These are phyloP conservation scores for Wickerhamomyces bovis DNA, from an alignment of 805 yeast genomes.

Conservation along the genomic window DNA sequence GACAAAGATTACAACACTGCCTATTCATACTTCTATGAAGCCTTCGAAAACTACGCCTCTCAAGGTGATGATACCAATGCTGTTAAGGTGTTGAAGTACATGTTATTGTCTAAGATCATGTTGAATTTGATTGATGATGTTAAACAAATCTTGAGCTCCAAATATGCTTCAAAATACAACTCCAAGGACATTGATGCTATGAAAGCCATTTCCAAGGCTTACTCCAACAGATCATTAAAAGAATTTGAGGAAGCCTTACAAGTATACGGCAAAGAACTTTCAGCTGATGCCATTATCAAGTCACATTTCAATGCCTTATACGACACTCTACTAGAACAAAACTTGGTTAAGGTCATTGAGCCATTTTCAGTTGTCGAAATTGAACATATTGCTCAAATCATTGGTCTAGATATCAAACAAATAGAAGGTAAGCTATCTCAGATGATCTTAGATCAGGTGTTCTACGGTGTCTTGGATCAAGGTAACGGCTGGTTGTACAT, in stretches of 20 bases:
- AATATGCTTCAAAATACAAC: constrained; percentile 65
- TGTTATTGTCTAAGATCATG: constrained; percentile 93
- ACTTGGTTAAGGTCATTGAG: constrained; percentile 88
- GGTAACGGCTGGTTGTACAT: constrained; percentile 96
- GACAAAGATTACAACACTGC: constrained; percentile 97
- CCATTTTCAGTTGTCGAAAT: constrained; percentile 96
- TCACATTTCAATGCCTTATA: constrained; percentile 89
- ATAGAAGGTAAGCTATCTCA: constrained; percentile 93
- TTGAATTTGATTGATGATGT: constrained; percentile 81
- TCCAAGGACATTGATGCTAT: constrained; percentile 90
- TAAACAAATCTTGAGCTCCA: constrained; percentile 68
- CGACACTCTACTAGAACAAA: constrained; percentile 89
- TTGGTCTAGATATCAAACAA: constrained; percentile 81
- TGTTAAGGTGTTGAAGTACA: constrained; percentile 78
- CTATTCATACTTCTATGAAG: constrained; percentile 89
- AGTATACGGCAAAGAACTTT: constrained; percentile 65
- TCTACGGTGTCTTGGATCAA: constrained; percentile 94
- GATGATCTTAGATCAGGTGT: constrained; percentile 94
- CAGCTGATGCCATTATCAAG: constrained; percentile 81
- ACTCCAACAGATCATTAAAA: constrained; percentile 80
- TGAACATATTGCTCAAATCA: constrained; percentile 76
- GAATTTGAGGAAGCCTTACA: constrained; percentile 84
- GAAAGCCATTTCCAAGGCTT: constrained; percentile 89
- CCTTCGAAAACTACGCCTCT: constrained; percentile 80
- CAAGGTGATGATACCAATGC: constrained; percentile 57